A percentile compares a stretch with the other conserved stretches of the same genome.
Evolutionary conservation across 352 stramenopile species (phyloP).

Genomic region (Phytophthora pinifolia): DNA sequence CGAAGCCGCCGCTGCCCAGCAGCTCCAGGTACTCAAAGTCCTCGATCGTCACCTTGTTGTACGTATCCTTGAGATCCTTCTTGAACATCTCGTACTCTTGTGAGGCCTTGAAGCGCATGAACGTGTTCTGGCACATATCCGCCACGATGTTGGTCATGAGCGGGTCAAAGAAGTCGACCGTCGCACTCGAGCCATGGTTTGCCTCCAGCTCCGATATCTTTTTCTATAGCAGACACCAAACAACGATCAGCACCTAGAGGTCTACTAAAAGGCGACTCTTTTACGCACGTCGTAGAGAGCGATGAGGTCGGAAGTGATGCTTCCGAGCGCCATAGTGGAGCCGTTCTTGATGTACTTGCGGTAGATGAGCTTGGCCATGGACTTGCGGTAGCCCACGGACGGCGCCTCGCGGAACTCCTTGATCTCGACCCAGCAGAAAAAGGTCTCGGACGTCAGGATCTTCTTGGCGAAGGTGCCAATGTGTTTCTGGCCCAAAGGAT

Average conservation of each 20-base stretch:
- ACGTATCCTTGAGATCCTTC: constrained; percentile 82
- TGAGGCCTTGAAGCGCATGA: constrained; percentile 73
- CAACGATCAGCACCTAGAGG: too few species aligned
- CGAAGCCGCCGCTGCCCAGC: constrained; percentile 90
- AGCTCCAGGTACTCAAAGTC: constrained; percentile 86
- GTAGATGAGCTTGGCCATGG: constrained; percentile 82
- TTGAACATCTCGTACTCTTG: constrained; percentile 72
- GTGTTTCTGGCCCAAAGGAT: constrained; percentile 81
- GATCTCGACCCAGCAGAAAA: constrained; percentile 88
- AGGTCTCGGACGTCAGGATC: constrained; percentile 81
- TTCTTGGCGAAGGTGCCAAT: constrained; percentile 82
- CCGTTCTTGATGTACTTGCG: constrained; percentile 84
- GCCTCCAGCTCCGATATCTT: constrained; percentile 54
- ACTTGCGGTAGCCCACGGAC: constrained; percentile 66
- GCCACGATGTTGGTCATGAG: constrained; percentile 67
- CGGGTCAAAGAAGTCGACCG: constrained; percentile 67
- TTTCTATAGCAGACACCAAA: constrained; percentile 36
- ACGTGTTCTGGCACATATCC: constrained; percentile 85
- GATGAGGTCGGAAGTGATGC: constrained; percentile 75
- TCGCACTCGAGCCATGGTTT: constrained; percentile 39
- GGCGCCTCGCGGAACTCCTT: constrained; percentile 78
- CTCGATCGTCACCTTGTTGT: constrained; percentile 86
- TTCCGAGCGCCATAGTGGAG: constrained; percentile 71
- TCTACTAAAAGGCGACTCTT: too few species aligned
- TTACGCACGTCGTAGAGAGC: constrained; percentile 62